Evolutionary conservation across 192 early-diverging fungal genomes (phyloP).

Genomic region (Dissophora ornata): DNA sequence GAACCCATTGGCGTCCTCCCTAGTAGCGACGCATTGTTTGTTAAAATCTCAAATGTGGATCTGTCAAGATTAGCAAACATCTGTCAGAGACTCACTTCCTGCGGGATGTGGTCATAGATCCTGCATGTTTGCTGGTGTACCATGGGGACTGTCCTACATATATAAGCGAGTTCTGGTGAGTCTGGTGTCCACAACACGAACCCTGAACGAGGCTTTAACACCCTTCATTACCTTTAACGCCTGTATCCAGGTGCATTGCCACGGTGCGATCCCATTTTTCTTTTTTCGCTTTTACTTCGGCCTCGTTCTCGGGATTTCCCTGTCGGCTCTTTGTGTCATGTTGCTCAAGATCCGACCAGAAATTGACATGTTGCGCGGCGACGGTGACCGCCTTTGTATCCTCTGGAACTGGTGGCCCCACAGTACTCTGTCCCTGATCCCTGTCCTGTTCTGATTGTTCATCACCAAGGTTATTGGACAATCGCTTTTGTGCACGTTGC

Average conservation of each 20-base stretch:
- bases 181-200: too few species aligned
- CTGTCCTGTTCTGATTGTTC: background rate
- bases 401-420: background rate
- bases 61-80: too few species aligned
- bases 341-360: conserved; percentile 67
- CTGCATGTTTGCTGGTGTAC: conserved; percentile 25
- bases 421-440: background rate
- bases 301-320: conserved; percentile 67
- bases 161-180: background rate
- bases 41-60: too few species aligned
- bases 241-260: conserved; percentile 76
- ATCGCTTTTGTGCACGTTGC: conserved; percentile 52
- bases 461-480: conserved; percentile 3
- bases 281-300: conserved; percentile 64
- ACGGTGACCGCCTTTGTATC: conserved; percentile 5
- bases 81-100: conserved; percentile 32
- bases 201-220: too few species aligned
- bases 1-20: conserved; percentile 14
- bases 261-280: conserved; percentile 65
- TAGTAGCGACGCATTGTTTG: too few species aligned
- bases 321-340: conserved; percentile 14
- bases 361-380: conserved; percentile 60
- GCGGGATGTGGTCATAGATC: conserved; percentile 6
- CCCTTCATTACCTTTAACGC: conserved; percentile 50
- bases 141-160: conserved; percentile 30